phyloP scores from a whole-genome alignment of 352 stramenopile species.

The Phytophthora tubulina region DNA sequence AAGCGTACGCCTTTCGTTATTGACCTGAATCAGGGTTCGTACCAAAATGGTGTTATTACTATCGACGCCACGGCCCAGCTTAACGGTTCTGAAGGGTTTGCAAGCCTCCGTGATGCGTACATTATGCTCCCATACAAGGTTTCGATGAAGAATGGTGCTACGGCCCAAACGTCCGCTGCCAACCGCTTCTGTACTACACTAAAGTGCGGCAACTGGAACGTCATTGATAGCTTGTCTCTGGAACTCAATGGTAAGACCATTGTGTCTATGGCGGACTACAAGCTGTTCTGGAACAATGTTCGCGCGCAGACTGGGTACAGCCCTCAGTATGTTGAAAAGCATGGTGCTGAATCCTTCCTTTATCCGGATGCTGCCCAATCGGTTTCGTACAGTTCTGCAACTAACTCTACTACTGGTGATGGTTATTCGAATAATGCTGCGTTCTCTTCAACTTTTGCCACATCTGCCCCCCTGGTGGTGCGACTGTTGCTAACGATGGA shows the following conservation, averaged over 20 bases:
- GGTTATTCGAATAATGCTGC: constrained; percentile 30
- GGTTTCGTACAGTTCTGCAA: no score
- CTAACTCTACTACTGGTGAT: constrained; percentile 30
- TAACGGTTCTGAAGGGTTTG: constrained; percentile 15
- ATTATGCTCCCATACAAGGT: no score
- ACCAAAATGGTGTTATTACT: constrained; percentile 14
- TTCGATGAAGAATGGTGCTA: no score
- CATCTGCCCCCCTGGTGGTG: not conserved
- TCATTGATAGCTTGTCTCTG: no score
- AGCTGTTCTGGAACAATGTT: not conserved
- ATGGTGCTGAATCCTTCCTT: constrained; percentile 38
- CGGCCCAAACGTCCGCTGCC: no score
- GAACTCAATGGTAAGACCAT: no score
- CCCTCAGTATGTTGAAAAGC: constrained; percentile 34
- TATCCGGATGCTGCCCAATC: no score
- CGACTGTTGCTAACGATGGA: not conserved
- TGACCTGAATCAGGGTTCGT: not conserved
- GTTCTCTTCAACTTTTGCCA: constrained; percentile 4
- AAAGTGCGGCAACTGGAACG: no score
- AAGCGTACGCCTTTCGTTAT: constrained; percentile 6
- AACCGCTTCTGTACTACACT: no score
- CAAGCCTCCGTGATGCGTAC: constrained; percentile 15
- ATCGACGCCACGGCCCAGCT: constrained; percentile 16
- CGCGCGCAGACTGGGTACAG: constrained; percentile 36
- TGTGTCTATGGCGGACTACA: no score